Base-by-base conservation (phyloP, 108 stramenopile species). In the Aurantiochytrium sp. region DNA sequence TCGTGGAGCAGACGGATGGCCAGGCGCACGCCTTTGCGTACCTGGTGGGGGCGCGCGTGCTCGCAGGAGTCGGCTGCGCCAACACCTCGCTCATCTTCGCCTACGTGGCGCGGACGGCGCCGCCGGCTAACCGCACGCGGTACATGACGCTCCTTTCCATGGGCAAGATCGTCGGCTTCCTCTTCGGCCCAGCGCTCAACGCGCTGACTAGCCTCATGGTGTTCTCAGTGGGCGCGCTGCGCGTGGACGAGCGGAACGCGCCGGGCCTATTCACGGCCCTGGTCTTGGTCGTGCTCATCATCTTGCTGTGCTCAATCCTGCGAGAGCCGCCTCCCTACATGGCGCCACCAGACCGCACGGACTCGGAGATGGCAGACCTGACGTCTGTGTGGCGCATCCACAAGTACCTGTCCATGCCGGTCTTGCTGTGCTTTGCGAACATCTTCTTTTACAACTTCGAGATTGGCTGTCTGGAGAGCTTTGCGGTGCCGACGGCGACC, bases 141-240 rank as follows among this genome's bases (percentile, higher is more conserved):
- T 81, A 81, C 73, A 81, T 81, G 73, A 81, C 73, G 1, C 39
- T 81, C 21, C 30, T 81, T n/a, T 41, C 42, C 30, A 41, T 81
- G 42, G 45, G 73, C 1, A 81, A 81, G 45, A 48, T 81, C 24
- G 2, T 48, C 12, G 73, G 73, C 6, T 81, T 81, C 45, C 42
- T 48, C 19, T 30, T 81, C 6, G 73, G 73, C 15, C 73, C 73
- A 24, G 73, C 42, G 21, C 73, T 81, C 73, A 81, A 81, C 32
- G 42, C 30, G n/a, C 21, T 81, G n/a, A 81, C 73, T 6, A 30
- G 24, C 12, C 45, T 48, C 45, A 81, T 81, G 73, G 45, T 48
- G 73, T 81, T 81, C 32, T 27, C 39, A 27, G 2, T 81, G 6
- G 73, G 73, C 73, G 1, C 21, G 8, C 32, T 81, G 39, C 10